Percentiles rank a stretch among this genome's conserved stretches.
phyloP scores from a whole-genome alignment of 2,329 filamentous ascomycete genomes.

The Fusarium sp. region DNA sequence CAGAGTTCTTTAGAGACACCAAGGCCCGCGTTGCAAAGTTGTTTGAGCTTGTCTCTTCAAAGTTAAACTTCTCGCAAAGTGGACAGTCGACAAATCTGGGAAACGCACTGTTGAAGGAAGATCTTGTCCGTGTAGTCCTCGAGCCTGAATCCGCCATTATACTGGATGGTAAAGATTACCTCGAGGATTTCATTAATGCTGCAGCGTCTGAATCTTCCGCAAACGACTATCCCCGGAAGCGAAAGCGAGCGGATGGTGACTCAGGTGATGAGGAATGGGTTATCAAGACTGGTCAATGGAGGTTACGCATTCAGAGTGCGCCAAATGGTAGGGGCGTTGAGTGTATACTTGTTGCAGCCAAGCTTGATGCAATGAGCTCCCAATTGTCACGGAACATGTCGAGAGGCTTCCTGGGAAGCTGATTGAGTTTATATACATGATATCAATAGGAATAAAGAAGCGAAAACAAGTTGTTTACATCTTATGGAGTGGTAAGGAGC shows the following conservation, averaged over 20 bases:
- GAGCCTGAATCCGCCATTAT: conserved; percentile 69
- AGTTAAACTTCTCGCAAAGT: conserved; percentile 76
- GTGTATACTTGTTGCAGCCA: conserved; percentile 80
- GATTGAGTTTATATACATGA: conserved; percentile 3
- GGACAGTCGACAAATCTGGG: conserved; percentile 76
- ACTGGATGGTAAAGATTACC: conserved; percentile 68
- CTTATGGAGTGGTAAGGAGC: background rate
- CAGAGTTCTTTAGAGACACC: conserved; percentile 79
- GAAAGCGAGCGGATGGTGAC: conserved; percentile 57
- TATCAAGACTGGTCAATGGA: conserved; percentile 77
- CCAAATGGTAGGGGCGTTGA: conserved; percentile 69
- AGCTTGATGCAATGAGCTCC: conserved; percentile 77
- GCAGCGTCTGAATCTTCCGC: conserved; percentile 46
- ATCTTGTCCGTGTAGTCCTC: conserved; percentile 74
- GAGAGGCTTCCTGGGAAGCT: conserved; percentile 69
- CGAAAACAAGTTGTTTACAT: background rate
- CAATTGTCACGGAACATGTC: conserved; percentile 75
- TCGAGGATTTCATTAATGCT: conserved; percentile 43
- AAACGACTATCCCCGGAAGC: conserved; percentile 57
- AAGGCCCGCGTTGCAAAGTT: conserved; percentile 78
- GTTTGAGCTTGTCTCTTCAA: conserved; percentile 84
- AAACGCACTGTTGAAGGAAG: conserved; percentile 76
- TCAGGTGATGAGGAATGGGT: conserved; percentile 66
- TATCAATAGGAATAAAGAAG: background rate
- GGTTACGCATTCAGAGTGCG: conserved; percentile 71